Percentiles rank a stretch among this genome's conserved stretches.
phyloP scores from a whole-genome alignment of 2,329 filamentous ascomycete genomes.

The Acarospora socialis region DNA sequence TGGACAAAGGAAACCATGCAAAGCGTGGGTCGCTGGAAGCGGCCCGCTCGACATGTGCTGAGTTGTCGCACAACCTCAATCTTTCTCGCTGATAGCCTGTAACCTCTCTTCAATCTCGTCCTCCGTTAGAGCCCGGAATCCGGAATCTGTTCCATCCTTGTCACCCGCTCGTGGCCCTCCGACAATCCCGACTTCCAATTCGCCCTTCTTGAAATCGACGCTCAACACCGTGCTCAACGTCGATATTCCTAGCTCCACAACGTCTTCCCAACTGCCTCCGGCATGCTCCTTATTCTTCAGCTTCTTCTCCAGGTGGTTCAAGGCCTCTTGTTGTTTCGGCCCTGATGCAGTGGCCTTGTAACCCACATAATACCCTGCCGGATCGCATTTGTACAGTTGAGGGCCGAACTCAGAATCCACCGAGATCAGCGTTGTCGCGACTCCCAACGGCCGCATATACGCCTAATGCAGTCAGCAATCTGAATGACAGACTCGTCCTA shows the following conservation, averaged over 20 bases:
- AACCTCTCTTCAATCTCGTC: constrained; percentile 97
- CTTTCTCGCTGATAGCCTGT: constrained; percentile 97
- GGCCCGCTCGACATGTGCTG: neutral
- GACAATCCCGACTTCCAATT: constrained; percentile 95
- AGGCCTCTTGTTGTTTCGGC: constrained; percentile 95
- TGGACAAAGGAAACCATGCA: no score
- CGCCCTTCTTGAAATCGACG: constrained; percentile 99
- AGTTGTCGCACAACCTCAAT: constrained; percentile 41
- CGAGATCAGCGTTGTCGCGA: constrained; percentile 88
- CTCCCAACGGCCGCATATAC: constrained; percentile 95
- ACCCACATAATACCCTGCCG: constrained; percentile 92
- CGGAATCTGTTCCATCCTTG: constrained; percentile 61
- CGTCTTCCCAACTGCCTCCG: constrained; percentile 88
- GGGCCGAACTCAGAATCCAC: constrained; percentile 85
- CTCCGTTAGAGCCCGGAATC: constrained; percentile 81
- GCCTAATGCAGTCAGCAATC: constrained; percentile 40
- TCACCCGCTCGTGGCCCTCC: constrained; percentile 74
- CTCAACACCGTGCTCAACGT: constrained; percentile 91
- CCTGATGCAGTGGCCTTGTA: constrained; percentile 97
- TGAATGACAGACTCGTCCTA: neutral
- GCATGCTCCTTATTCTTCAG: constrained; percentile 97
- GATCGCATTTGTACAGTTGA: constrained; percentile 96
- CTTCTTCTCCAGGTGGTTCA: constrained; percentile 99
- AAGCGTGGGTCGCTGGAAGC: constrained; percentile 30
- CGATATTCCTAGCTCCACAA: constrained; percentile 91